These are phyloP conservation scores for Sporothrix curviconia DNA, from an alignment of 2,329 filamentous ascomycete genomes.

Conservation along the genomic window DNA sequence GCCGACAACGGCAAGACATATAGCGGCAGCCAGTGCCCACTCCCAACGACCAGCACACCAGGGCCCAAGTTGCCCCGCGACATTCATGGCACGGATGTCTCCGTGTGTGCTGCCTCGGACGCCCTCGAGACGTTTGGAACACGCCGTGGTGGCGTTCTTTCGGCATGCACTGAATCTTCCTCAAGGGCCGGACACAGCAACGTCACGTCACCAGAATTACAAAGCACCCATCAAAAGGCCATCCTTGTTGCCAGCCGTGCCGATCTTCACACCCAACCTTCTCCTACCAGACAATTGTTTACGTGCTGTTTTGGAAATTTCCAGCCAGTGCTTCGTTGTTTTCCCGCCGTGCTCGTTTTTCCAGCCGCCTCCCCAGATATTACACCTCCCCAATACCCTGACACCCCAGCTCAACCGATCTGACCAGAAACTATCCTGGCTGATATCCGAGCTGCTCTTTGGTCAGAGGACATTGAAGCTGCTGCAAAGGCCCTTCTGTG, in stretches of 20 bases:
- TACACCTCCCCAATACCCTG: not conserved
- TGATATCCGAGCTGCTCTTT: not conserved
- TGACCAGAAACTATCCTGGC: not conserved
- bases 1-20: no score
- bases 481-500: not conserved
- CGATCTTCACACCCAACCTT: not conserved
- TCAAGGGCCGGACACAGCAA: not conserved
- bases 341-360: not conserved
- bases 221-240: no score
- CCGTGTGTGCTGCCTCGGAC: slow-evolving; percentile 33
- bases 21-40: not conserved
- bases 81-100: not conserved
- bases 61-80: not conserved
- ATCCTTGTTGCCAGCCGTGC: no score
- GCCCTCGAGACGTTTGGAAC: slow-evolving; percentile 1
- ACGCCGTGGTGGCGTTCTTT: slow-evolving; percentile 6
- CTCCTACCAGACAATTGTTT: not conserved
- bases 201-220: no score
- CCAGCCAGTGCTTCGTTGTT: not conserved
- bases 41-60: not conserved
- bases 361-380: not conserved
- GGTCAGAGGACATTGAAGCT: not conserved
- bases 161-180: not conserved
- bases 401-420: not conserved
- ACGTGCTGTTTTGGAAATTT: not conserved